Base-by-base conservation (phyloP, 345 rosid genomes). In the Gossypium stocksii region DNA sequence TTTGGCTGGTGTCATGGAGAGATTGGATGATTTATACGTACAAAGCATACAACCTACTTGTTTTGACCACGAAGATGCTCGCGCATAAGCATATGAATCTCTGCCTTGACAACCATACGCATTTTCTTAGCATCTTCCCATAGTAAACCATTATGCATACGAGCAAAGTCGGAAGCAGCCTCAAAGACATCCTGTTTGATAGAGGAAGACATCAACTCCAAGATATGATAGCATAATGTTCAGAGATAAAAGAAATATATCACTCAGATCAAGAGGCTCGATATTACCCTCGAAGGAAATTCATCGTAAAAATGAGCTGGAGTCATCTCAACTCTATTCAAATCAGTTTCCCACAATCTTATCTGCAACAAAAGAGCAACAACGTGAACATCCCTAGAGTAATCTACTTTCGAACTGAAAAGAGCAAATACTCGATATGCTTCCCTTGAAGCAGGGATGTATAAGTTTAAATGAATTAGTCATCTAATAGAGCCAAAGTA, bases 101-200 rank as follows among this genome's bases (percentile, higher is more conserved):
- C 97, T 23, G 96, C 86, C 82, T 89, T 95, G 19, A 90, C 97
- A 17, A 84, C 84, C 74, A 95, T 78, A 11, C 90, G 87, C 98
- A 93, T 95, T 76, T 78, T 91, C 87, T 91, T 91, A 2, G 97
- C 81, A 80, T 95, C 98, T 80, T 93, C 99, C 99, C 98, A 95
- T 2, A 93, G 91, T 81, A 93, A 83, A 74, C 97, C 93, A 63
- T 84, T 76, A 71, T 89, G 79, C 66, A 90, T 85, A 34, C 96
- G 84, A 27, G 97, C 96, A 83, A 83, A 93, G 83, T 91, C 90
- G 45, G 92, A 90, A 41, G 97, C 98, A 58, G 88, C 87, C 78
- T 91, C 97, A 29, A 85, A 95, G 57, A 89, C 92, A 17, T 92
- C 98, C 98, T 95, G 86, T 73, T 64, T 54, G 14, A 53, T 16